Evolutionary conservation across 495 filamentous ascomycete genomes (phyloP).

Genomic region (Neurospora cerealis): DNA sequence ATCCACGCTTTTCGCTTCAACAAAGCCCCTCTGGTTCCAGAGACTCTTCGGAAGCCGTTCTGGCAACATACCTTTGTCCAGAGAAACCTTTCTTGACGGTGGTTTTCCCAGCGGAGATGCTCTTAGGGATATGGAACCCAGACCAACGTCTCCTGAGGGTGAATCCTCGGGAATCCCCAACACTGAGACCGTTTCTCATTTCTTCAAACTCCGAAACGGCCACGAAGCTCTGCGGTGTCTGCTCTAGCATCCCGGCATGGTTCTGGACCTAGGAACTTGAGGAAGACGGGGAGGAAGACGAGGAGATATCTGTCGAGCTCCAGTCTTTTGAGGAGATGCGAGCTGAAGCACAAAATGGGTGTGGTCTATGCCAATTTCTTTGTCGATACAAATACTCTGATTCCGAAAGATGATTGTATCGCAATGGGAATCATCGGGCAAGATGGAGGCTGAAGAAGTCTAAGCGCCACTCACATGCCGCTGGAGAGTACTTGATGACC

Average conservation of each 20-base stretch:
- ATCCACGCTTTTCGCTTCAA: neutral
- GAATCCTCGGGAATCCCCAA: neutral
- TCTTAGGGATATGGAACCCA: neutral
- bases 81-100: neutral
- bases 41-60: neutral
- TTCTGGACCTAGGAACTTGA: neutral
- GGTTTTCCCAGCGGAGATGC: neutral
- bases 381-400: no score
- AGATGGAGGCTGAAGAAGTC: no score
- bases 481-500: no score
- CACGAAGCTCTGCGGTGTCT: neutral
- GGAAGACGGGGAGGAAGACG: rapidly evolving
- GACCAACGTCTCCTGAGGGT: neutral
- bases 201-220: neutral
- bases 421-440: no score
- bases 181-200: neutral
- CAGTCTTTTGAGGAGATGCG: neutral
- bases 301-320: neutral
- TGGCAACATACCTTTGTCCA: neutral
- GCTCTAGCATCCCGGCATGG: neutral
- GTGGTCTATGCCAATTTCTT: neutral
- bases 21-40: neutral
- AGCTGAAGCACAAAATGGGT: neutral
- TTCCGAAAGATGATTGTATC: no score
- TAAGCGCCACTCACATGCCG: no score